These are phyloP conservation scores for Magnolia officinalis DNA, from an alignment of 164 flowering plant species.

Conservation along the genomic window DNA sequence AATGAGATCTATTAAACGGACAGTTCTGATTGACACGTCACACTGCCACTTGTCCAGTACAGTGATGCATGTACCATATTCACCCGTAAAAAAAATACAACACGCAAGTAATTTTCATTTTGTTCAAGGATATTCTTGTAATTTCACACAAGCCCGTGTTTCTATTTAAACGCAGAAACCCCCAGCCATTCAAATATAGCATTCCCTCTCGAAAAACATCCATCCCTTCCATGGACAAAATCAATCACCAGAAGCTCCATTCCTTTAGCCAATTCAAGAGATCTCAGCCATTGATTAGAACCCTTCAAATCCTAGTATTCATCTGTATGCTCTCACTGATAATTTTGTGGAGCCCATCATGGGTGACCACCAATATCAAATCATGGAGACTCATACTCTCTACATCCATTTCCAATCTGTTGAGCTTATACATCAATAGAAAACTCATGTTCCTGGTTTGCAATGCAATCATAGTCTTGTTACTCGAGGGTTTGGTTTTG, in stretches of 20 bases:
- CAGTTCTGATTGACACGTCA: too few relatives aligned
- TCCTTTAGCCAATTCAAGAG: neutral
- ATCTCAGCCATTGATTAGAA: neutral
- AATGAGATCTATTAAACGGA: too few relatives aligned
- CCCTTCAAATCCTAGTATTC: neutral
- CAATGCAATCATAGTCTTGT: constrained; percentile 55
- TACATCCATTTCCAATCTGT: constrained; percentile 11
- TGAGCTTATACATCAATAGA: constrained; percentile 21
- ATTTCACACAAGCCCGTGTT: neutral
- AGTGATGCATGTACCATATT: too few relatives aligned
- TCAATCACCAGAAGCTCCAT: neutral
- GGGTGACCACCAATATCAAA: neutral
- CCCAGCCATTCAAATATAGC: neutral
- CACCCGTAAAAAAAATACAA: too few relatives aligned
- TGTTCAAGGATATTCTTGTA: neutral
- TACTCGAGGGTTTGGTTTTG: constrained; percentile 7
- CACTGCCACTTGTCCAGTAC: too few relatives aligned
- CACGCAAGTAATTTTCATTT: too few relatives aligned
- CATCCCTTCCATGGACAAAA: neutral
- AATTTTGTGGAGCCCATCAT: neutral
- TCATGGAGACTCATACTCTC: constrained; percentile 21
- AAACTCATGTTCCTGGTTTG: constrained; percentile 54
- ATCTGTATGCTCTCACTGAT: neutral
- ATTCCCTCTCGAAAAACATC: too few relatives aligned
- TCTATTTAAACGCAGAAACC: neutral